Percentiles rank a stretch among this genome's conserved stretches.
These are phyloP conservation scores for Termitomyces sp. DNA, from an alignment of 768 basidiomycete genomes.

Conservation along the genomic window DNA sequence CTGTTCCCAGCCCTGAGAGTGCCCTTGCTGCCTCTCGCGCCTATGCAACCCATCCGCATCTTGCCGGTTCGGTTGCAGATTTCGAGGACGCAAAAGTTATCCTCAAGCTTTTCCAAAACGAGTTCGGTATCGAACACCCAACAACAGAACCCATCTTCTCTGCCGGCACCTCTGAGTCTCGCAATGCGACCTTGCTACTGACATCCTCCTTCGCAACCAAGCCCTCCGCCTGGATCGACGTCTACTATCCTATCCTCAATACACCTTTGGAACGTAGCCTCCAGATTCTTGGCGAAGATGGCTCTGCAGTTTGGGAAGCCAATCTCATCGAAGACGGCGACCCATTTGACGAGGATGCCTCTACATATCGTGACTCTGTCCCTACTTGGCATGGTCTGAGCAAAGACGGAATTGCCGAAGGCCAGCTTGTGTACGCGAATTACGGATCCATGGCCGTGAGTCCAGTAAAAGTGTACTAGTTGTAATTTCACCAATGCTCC, in stretches of 20 bases:
- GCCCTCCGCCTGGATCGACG: constrained; percentile 77
- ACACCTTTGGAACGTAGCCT: constrained; percentile 65
- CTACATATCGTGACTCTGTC: constrained; percentile 57
- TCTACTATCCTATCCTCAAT: constrained; percentile 87
- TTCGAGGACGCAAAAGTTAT: constrained; percentile 59
- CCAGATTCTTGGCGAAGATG: constrained; percentile 55
- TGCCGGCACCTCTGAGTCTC: constrained; percentile 65
- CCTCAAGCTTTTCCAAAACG: constrained; percentile 59
- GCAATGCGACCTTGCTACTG: constrained; percentile 56
- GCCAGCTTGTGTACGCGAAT: constrained; percentile 70
- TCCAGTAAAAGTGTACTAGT: background rate
- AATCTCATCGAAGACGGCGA: constrained; percentile 69
- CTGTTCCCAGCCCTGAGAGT: constrained; percentile 50
- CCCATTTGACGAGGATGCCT: constrained; percentile 66
- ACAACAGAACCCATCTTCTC: constrained; percentile 52
- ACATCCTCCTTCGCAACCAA: constrained; percentile 34
- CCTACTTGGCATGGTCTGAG: constrained; percentile 88
- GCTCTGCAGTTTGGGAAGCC: constrained; percentile 56
- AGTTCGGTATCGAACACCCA: constrained; percentile 47
- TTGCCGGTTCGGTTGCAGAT: constrained; percentile 62
- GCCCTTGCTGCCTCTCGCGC: constrained; percentile 51
- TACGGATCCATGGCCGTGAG: constrained; percentile 63
- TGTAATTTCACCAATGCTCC: background rate
- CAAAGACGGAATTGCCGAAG: constrained; percentile 66
- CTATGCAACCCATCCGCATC: constrained; percentile 66